Evolutionary conservation across 2,329 filamentous ascomycete genomes (phyloP), one percentile per base, ranked within the genome.

Genomic region (Dactylella cylindrospora): DNA sequence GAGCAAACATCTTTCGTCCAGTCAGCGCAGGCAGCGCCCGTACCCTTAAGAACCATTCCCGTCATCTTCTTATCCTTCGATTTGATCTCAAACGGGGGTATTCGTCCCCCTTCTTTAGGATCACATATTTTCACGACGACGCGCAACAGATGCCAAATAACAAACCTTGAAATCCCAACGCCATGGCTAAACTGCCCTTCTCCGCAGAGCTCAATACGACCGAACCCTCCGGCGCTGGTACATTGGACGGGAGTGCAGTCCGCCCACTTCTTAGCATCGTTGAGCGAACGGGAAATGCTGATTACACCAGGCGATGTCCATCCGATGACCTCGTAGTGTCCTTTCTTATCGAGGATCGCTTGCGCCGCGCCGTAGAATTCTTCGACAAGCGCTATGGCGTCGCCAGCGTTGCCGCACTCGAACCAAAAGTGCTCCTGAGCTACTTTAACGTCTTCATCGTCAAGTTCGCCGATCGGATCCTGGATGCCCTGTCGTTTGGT

Each of bases 241-340:
- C 57, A 62, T 12, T 54, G 57, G 2, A 62, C 23, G 6, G 50
- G 43, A 9, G 50, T 54, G 35, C 25, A 46, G 1, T 44, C 19
- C 9, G 36, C 19, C n/a, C 33, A 62, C 13, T 54, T 43, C 12
- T 40, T 45, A 3, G 49, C 43, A 15, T 54, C 19, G 0, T 17
- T 23, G 2, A 38, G 13, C 13, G 38, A 20, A 17, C 50, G 53
- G 12, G 49, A 49, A 4, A 62, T 29, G 1, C 49, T 29, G 20
- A 62, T 39, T n/a, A 47, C 17, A 7, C 57, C 57, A 5, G 46
- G 19, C 5, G 15, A 38, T 3, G 41, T 32, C 57, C 57, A 62
- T 3, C 57, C 57, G 2, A 22, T 35, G 8, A 54, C 13, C 4
- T 54, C 40, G 10, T 49, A 33, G 31, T 50, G 38, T 3, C 28